A percentile compares a stretch with the other conserved stretches of the same genome.
These are phyloP conservation scores for Lupinus albus DNA, from an alignment of 306 rosid species.

Conservation along the genomic window DNA sequence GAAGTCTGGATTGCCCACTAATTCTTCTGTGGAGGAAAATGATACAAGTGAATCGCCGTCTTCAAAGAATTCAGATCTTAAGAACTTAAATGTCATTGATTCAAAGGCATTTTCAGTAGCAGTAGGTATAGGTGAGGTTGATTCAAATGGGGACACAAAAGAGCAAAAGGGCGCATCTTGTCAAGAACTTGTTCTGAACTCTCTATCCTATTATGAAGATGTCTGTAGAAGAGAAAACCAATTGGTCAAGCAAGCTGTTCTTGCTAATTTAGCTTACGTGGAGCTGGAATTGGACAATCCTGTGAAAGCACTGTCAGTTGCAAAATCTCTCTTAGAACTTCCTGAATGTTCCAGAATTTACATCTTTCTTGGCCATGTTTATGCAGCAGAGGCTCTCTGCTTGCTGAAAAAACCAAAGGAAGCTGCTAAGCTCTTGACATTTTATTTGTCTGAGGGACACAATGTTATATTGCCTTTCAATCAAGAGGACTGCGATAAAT, in stretches of 20 bases:
- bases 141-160: conserved; percentile 77
- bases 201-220: conserved; percentile 72
- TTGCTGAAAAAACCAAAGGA: conserved; percentile 82
- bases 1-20: conserved; percentile 65
- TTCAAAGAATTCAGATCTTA: conserved; percentile 64
- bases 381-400: conserved; percentile 97
- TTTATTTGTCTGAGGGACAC: conserved; percentile 70
- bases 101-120: conserved; percentile 63
- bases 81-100: conserved; percentile 59
- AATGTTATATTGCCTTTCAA: conserved; percentile 73
- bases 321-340: conserved; percentile 71
- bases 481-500: conserved; percentile 73
- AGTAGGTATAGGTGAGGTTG: conserved; percentile 62
- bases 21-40: conserved; percentile 66
- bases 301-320: conserved; percentile 65
- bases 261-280: conserved; percentile 85
- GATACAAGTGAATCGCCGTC: conserved; percentile 62
- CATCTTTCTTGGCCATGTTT: conserved; percentile 75
- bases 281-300: conserved; percentile 92
- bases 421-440: conserved; percentile 73
- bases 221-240: conserved; percentile 68
- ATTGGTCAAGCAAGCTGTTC: conserved; percentile 81
- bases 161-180: conserved; percentile 82
- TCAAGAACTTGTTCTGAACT: conserved; percentile 86
- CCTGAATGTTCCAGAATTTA: conserved; percentile 89